Conservation (phyloP, 2,329 filamentous ascomycete species). For the Aspergillus glaucus region DNA sequence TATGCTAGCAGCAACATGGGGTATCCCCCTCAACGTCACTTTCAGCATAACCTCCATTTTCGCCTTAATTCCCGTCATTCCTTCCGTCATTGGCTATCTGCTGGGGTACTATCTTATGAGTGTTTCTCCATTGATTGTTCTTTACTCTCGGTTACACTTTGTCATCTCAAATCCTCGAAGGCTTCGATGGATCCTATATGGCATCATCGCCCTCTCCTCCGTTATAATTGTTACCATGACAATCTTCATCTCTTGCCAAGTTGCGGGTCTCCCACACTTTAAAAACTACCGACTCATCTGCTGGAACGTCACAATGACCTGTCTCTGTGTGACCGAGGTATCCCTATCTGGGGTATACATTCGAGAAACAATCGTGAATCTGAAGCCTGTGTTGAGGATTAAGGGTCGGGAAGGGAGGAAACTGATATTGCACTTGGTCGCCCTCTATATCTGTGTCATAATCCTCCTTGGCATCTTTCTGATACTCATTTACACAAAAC, state of each 20-base stretch:
- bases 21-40: conserved; percentile 21
- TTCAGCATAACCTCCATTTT: neutral
- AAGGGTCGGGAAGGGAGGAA: conserved; percentile 31
- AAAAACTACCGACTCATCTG: conserved; percentile 21
- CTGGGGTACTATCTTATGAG: neutral
- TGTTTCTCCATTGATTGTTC: conserved; percentile 21
- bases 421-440: conserved; percentile 39
- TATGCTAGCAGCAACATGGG: conserved; percentile 31
- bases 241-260: conserved; percentile 26
- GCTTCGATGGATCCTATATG: conserved; percentile 31
- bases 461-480: conserved; percentile 32
- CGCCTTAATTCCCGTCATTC: neutral
- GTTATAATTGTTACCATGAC: conserved; percentile 32
- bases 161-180: conserved; percentile 27
- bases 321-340: conserved; percentile 48
- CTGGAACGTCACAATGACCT: conserved; percentile 45
- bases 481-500: conserved; percentile 26
- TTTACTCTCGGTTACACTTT: conserved; percentile 43
- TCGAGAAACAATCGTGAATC: conserved; percentile 37
- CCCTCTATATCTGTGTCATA: conserved; percentile 39
- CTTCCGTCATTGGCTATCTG: neutral
- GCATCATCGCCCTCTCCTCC: conserved; percentile 36
- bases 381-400: conserved; percentile 34
- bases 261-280: conserved; percentile 17
- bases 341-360: conserved; percentile 48